phyloP scores from a whole-genome alignment of 106 monocot species.

The Posidonia australis region DNA sequence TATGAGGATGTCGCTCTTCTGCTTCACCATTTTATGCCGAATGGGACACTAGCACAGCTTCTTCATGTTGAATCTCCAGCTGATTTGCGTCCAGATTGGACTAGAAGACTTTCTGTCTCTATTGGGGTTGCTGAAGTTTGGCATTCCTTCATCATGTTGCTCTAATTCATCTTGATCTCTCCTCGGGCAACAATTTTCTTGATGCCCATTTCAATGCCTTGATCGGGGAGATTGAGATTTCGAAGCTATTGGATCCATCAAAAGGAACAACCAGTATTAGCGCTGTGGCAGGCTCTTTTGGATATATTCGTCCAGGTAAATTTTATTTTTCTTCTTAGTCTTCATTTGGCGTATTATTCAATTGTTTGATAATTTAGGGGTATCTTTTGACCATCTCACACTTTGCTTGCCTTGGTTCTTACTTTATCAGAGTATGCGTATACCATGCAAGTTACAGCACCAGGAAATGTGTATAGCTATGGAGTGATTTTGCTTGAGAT shows the following conservation, averaged over 20 bases:
- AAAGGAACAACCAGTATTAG: conserved; percentile 91
- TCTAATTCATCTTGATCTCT: conserved; percentile 73
- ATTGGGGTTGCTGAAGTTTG: conserved; percentile 63
- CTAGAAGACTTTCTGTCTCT: conserved; percentile 39
- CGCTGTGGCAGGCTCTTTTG: conserved; percentile 88
- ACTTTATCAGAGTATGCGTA: conserved; percentile 93
- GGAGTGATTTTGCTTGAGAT: conserved; percentile 77
- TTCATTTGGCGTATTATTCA: not conserved
- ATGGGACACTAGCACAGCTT: conserved; percentile 63
- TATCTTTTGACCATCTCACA: not conserved
- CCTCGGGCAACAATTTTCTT: conserved; percentile 55
- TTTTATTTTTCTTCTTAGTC: not conserved
- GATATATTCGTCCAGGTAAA: conserved; percentile 86
- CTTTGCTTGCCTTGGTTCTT: no score
- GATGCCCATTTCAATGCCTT: conserved; percentile 57
- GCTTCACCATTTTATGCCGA: conserved; percentile 57
- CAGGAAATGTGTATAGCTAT: conserved; percentile 84
- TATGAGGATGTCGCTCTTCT: conserved; percentile 73
- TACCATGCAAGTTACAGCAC: conserved; percentile 81
- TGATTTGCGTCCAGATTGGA: conserved; percentile 45
- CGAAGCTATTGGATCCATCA: conserved; percentile 79
- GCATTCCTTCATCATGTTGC: conserved; percentile 67
- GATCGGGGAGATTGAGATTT: conserved; percentile 78
- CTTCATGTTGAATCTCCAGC: conserved; percentile 21
- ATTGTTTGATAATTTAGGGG: not conserved